These are phyloP conservation scores for Calonectria pauciramosa DNA, from an alignment of 2,329 filamentous ascomycete species.

Conservation along the genomic window DNA sequence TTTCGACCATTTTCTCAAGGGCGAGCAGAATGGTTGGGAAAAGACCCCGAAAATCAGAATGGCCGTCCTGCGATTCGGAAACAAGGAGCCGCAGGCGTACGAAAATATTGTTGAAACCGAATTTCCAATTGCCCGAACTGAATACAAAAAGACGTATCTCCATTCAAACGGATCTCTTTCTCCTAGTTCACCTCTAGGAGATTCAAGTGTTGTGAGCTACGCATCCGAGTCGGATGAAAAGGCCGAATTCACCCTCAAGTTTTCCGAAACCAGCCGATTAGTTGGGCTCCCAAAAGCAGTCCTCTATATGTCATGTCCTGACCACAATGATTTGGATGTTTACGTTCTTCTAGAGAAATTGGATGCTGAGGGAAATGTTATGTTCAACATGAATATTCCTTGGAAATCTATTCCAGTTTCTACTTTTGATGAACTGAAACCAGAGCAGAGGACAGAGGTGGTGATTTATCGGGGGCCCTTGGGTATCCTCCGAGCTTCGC, in stretches of 20 bases:
- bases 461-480: conserved; percentile 43
- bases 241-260: neutral
- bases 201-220: neutral
- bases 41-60: conserved; percentile 10
- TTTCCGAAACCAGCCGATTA: conserved; percentile 10
- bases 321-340: conserved; percentile 59
- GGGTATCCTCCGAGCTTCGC: conserved; percentile 37
- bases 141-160: conserved; percentile 12
- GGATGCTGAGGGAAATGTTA: conserved; percentile 12
- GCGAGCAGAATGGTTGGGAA: conserved; percentile 3
- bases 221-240: neutral
- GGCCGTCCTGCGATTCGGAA: conserved; percentile 18
- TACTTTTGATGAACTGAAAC: conserved; percentile 37
- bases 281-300: conserved; percentile 21
- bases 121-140: conserved; percentile 48
- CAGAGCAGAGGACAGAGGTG: conserved; percentile 41
- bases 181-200: neutral
- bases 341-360: conserved; percentile 49
- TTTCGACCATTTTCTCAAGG: conserved; percentile 16
- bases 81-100: too few species aligned
- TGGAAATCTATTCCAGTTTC: conserved; percentile 37
- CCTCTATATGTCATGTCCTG: conserved; percentile 29
- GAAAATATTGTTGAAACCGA: conserved; percentile 42
- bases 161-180: neutral
- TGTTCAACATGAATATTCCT: conserved; percentile 45